These are phyloP conservation scores for Pleurotus salmoneostramineus DNA, from an alignment of 768 basidiomycete species.

Conservation along the genomic window DNA sequence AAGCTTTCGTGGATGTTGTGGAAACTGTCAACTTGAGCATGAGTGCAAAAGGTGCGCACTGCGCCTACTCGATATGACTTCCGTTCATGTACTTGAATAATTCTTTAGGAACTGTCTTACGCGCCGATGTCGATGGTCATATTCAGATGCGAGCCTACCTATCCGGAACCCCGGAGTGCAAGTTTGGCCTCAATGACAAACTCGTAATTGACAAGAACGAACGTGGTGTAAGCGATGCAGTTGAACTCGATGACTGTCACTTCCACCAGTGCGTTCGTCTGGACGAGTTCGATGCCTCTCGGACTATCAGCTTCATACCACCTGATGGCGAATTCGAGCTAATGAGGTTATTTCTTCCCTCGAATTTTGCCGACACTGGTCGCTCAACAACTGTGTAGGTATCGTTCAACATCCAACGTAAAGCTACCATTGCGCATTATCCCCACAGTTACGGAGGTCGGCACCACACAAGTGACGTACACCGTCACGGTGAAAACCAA, in stretches of 20 bases:
- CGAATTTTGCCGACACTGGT: background rate
- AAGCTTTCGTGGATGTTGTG: constrained; percentile 99
- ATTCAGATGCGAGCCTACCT: constrained; percentile 98
- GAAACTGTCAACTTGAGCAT: constrained; percentile 95
- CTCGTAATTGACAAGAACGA: constrained; percentile 90
- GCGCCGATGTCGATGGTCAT: constrained; percentile 98
- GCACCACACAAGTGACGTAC: constrained; percentile 90
- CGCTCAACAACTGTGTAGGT: constrained; percentile 42
- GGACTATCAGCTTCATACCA: constrained; percentile 96
- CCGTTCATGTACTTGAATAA: constrained; percentile 1
- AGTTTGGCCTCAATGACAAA: constrained; percentile 98
- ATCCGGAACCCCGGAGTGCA: constrained; percentile 96
- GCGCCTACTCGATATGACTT: background rate
- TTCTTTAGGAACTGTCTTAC: constrained; percentile 69
- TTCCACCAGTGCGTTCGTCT: constrained; percentile 98
- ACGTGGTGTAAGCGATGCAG: constrained; percentile 66
- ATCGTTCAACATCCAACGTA: constrained; percentile 93
- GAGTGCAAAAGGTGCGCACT: constrained; percentile 84
- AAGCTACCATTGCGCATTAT: constrained; percentile 90
- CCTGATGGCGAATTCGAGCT: constrained; percentile 99
- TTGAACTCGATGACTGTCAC: constrained; percentile 96
- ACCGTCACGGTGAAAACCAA: constrained; percentile 83
- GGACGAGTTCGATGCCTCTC: constrained; percentile 88
- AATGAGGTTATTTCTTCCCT: constrained; percentile 65
- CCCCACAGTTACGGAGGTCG: constrained; percentile 89